A percentile compares a stretch with the other conserved stretches of the same genome.
Conservation (phyloP, 768 basidiomycete genomes). For the Boletus sp. region DNA sequence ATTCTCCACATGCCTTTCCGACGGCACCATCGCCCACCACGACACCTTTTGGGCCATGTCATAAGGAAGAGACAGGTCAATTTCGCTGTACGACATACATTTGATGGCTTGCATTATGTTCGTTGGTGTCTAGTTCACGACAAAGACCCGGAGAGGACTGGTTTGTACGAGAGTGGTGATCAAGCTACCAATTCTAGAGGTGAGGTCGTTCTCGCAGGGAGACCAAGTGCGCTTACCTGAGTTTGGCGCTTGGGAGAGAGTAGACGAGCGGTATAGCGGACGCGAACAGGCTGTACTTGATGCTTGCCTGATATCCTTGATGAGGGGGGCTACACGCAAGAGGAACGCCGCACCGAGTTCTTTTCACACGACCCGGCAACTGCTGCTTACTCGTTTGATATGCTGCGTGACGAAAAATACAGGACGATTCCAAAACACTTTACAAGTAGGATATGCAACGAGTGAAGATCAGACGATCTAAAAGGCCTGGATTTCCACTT, state of each 20-base stretch:
- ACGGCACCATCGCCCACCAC: conserved; percentile 99
- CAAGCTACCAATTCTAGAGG: conserved; percentile 10
- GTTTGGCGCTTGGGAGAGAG: not conserved
- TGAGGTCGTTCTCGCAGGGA: conserved; percentile 7
- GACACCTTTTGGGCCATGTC: conserved; percentile 60
- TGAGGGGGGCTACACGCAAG: conserved; percentile 19
- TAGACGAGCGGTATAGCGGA: conserved; percentile 1
- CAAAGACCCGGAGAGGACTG: conserved; percentile 5
- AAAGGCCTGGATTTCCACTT: conserved; percentile 1
- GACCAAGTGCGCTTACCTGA: conserved; percentile 3
- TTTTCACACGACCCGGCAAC: conserved; percentile 25
- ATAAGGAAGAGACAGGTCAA: conserved; percentile 30
- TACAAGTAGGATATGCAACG: conserved; percentile 31
- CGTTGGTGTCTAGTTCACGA: conserved; percentile 16
- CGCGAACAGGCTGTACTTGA: conserved; percentile 23
- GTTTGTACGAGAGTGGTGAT: conserved; percentile 18
- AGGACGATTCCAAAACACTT: conserved; percentile 29
- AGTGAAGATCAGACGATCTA: conserved; percentile 4
- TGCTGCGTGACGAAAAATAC: conserved; percentile 21
- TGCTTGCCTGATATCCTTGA: conserved; percentile 29
- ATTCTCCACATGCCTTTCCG: conserved; percentile 70
- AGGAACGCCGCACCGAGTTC: conserved; percentile 13
- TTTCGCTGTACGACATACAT: conserved; percentile 49
- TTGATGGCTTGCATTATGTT: conserved; percentile 83
- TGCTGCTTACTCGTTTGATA: not conserved